phyloP scores from a whole-genome alignment of 257 asterid species.

The Plantago ovata region DNA sequence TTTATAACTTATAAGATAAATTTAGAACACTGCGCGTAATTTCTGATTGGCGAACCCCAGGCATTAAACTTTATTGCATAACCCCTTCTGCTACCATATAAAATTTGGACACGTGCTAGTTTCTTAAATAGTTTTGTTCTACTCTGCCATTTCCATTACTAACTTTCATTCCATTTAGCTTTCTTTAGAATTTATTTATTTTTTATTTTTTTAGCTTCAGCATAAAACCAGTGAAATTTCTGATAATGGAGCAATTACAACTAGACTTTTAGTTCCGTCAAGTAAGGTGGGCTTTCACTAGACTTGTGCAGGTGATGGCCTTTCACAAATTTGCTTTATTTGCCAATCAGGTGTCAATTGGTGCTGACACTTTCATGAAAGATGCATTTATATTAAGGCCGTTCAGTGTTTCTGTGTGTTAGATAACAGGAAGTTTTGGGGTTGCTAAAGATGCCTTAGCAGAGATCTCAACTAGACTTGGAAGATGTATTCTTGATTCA shows the following conservation, averaged over 20 bases:
- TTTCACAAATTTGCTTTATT: conserved; percentile 1
- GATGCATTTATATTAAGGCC: neutral
- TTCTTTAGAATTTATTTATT: too few relatives aligned
- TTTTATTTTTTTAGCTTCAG: conserved; percentile 66
- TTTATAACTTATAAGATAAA: too few relatives aligned
- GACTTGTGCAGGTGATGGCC: conserved; percentile 83
- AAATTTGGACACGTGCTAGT: too few relatives aligned
- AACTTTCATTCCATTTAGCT: too few relatives aligned
- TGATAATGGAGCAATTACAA: conserved; percentile 62
- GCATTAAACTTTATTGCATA: conserved; percentile 2
- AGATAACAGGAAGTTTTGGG: conserved; percentile 70
- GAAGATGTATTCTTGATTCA: conserved; percentile 65
- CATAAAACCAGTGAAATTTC: conserved; percentile 53
- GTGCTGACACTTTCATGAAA: conserved; percentile 12
- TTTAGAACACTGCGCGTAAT: too few relatives aligned
- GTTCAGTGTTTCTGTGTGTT: conserved; percentile 22
- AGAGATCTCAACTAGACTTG: conserved; percentile 74
- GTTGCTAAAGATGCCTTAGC: conserved; percentile 74
- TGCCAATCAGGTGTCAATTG: conserved; percentile 15
- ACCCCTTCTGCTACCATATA: too few relatives aligned
- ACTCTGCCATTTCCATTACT: too few relatives aligned
- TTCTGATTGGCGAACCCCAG: neutral
- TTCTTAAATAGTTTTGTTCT: too few relatives aligned
- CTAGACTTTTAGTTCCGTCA: conserved; percentile 75
- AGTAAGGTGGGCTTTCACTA: conserved; percentile 77